These are phyloP conservation scores for Symbiodinium natans DNA, from an alignment of 73 alveolate species.

Conservation along the genomic window DNA sequence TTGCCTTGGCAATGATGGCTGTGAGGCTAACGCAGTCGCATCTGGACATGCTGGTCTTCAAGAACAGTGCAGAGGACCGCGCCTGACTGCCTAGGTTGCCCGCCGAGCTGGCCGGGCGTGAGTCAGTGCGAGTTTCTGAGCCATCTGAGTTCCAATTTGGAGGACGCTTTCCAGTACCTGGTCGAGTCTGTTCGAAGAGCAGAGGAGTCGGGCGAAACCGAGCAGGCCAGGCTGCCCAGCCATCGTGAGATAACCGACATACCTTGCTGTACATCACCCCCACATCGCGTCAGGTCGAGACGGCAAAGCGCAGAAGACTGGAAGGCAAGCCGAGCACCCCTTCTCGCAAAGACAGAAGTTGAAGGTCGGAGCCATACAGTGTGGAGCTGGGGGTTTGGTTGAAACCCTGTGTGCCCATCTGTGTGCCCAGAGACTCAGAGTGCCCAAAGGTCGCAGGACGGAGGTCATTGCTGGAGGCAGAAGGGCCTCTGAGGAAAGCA, in stretches of 20 bases:
- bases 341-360: slow-evolving; percentile 14
- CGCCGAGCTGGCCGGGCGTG: not conserved
- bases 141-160: not conserved
- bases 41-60: slow-evolving; percentile 72
- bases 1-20: not conserved
- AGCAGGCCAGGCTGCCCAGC: slow-evolving; percentile 27
- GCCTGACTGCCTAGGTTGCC: not conserved
- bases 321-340: slow-evolving; percentile 73
- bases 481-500: too few relatives aligned
- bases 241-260: too few relatives aligned
- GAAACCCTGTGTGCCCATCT: too few relatives aligned
- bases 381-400: not conserved
- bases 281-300: slow-evolving; percentile 3
- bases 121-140: not conserved
- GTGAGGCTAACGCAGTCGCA: slow-evolving; percentile 80
- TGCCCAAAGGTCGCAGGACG: not conserved
- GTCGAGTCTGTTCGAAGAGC: slow-evolving; percentile 79
- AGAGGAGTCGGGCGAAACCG: slow-evolving; percentile 78
- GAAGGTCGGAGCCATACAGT: not conserved
- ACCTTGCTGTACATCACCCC: not conserved
- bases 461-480: not conserved
- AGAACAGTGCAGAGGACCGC: slow-evolving; percentile 66
- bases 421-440: too few relatives aligned
- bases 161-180: slow-evolving; percentile 89
- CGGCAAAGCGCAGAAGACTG: slow-evolving; percentile 86